phyloP scores from a whole-genome alignment of 108 stramenopile genomes.

The Pseudonitzschia delicatissima region DNA sequence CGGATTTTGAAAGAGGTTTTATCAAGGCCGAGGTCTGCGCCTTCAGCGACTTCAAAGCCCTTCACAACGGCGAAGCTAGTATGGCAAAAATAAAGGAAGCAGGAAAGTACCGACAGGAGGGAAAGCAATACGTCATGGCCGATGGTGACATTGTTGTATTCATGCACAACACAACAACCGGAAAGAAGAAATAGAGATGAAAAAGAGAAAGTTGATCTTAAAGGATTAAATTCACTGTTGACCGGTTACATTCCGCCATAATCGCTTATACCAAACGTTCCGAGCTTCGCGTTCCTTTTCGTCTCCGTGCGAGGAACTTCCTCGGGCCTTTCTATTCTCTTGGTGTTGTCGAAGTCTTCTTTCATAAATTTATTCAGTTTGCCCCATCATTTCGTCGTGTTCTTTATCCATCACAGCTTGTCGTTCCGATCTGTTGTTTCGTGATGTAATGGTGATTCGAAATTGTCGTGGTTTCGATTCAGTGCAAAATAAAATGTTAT shows the following conservation, averaged over 20 bases:
- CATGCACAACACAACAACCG: slow-evolving; percentile 82
- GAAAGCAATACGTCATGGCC: slow-evolving; percentile 93
- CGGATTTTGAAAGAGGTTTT: slow-evolving; percentile 99
- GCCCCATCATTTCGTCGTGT: slow-evolving; percentile 87
- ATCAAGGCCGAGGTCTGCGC: slow-evolving; percentile 98
- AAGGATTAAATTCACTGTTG: not conserved
- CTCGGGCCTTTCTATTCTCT: slow-evolving; percentile 84
- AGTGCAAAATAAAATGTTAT: not conserved
- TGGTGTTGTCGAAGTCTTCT: slow-evolving; percentile 85
- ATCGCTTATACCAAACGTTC: slow-evolving; percentile 76
- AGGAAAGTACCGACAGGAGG: slow-evolving; percentile 98
- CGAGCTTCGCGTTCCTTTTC: slow-evolving; percentile 74
- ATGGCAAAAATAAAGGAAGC: slow-evolving; percentile 98
- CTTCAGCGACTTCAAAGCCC: slow-evolving; percentile 96
- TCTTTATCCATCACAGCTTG: slow-evolving; percentile 75
- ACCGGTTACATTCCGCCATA: slow-evolving; percentile 19
- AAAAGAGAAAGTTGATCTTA: not conserved
- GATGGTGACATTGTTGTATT: slow-evolving; percentile 89
- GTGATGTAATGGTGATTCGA: not conserved
- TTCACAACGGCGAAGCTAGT: slow-evolving; percentile 83
- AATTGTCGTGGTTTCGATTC: not conserved
- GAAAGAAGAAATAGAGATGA: slow-evolving; percentile 79
- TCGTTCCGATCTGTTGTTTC: slow-evolving; percentile 51
- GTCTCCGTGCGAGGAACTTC: slow-evolving; percentile 79
- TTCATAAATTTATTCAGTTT: slow-evolving; percentile 66